Evolutionary conservation across 306 rosid genomes (phyloP).

Genomic region (Vigna trinervia): DNA sequence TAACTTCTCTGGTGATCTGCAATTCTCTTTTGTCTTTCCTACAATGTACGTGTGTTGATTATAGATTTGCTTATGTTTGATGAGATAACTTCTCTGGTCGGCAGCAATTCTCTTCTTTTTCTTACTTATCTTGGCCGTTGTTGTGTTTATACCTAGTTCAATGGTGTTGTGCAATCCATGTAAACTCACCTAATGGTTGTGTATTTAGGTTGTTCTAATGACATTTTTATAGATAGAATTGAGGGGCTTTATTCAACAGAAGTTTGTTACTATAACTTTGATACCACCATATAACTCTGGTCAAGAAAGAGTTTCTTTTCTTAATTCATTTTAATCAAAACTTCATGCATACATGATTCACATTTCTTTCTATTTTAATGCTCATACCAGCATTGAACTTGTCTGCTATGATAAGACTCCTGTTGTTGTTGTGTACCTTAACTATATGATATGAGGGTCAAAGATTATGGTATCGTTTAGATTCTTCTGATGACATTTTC

Average conservation of each 20-base stretch:
- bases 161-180: background rate
- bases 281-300: background rate
- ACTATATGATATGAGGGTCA: too few species aligned
- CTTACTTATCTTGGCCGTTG: background rate
- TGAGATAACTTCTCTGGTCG: background rate
- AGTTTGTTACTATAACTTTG: background rate
- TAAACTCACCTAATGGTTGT: background rate
- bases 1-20: background rate
- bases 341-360: background rate
- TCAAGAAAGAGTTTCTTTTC: background rate
- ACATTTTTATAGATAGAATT: background rate
- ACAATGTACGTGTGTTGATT: background rate
- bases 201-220: background rate
- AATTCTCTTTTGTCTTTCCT: background rate
- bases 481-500: background rate
- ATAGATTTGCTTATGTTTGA: constrained; percentile 10
- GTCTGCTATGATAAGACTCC: too few species aligned
- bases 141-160: background rate
- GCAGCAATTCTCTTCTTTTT: background rate
- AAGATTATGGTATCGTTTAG: background rate
- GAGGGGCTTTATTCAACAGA: constrained; percentile 6
- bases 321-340: background rate
- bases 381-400: background rate
- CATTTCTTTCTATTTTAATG: background rate
- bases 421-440: background rate